Conservation (phyloP, 345 rosid species). For the Cardamine chenopodiifolia region DNA sequence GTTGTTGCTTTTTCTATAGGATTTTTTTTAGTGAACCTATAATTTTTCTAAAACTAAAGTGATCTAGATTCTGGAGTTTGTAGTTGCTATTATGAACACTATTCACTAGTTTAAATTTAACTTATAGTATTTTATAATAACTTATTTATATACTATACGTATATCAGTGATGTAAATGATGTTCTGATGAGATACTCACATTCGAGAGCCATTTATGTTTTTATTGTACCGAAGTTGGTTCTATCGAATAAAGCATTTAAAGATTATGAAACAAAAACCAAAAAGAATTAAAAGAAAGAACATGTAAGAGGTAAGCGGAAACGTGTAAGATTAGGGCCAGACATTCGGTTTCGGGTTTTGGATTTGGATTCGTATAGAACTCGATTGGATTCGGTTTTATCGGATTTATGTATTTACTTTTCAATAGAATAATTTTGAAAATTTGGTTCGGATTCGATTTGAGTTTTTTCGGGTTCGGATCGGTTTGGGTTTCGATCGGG, state of each 20-base stretch:
- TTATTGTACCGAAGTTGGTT: background rate
- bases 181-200: background rate
- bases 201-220: background rate
- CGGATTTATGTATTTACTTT: too few relatives aligned
- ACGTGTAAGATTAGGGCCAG: too few relatives aligned
- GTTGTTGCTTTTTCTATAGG: conserved; percentile 28
- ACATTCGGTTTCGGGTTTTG: too few relatives aligned
- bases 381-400: too few relatives aligned
- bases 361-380: too few relatives aligned
- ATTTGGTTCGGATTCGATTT: too few relatives aligned
- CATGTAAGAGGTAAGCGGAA: conserved; percentile 15
- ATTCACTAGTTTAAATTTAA: background rate
- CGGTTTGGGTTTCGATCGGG: too few relatives aligned
- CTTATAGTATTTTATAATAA: background rate
- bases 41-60: background rate
- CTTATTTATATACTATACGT: background rate
- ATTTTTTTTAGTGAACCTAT: background rate
- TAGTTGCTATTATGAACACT: background rate
- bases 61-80: conserved; percentile 2
- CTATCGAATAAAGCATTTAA: background rate
- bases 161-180: background rate
- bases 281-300: background rate
- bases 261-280: background rate
- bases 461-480: too few relatives aligned
- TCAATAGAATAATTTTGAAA: too few relatives aligned